These are phyloP conservation scores for Colletotrichum tanaceti DNA, from an alignment of 2,329 filamentous ascomycete species.

Conservation along the genomic window DNA sequence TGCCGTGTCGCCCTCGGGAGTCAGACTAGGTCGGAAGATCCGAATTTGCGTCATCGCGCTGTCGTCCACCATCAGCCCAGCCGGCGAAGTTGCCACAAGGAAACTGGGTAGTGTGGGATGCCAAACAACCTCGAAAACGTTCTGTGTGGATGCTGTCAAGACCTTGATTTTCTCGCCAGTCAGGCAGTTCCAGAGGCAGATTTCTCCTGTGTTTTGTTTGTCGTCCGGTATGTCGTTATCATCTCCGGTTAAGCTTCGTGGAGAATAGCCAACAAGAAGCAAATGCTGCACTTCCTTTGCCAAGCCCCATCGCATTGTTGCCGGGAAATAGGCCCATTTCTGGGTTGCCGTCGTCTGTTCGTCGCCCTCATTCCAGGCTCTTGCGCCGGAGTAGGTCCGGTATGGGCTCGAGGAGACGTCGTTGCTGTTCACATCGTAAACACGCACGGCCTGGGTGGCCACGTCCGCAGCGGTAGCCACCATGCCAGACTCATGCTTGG, in stretches of 20 bases:
- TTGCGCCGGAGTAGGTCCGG: slow-evolving; percentile 55
- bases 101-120: slow-evolving; percentile 67
- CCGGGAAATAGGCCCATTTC: slow-evolving; percentile 72
- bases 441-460: slow-evolving; percentile 63
- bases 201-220: slow-evolving; percentile 67
- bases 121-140: slow-evolving; percentile 74
- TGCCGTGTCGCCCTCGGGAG: slow-evolving; percentile 47
- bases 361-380: slow-evolving; percentile 44
- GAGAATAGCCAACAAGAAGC: slow-evolving; percentile 72
- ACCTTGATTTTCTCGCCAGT: slow-evolving; percentile 59
- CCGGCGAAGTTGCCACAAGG: slow-evolving; percentile 67
- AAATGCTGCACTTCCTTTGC: slow-evolving; percentile 59
- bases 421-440: slow-evolving; percentile 61
- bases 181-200: slow-evolving; percentile 68
- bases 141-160: slow-evolving; percentile 63
- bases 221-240: slow-evolving; percentile 70
- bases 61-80: slow-evolving; percentile 57
- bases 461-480: slow-evolving; percentile 72
- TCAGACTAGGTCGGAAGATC: slow-evolving; percentile 57
- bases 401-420: slow-evolving; percentile 54
- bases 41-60: slow-evolving; percentile 67
- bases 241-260: slow-evolving; percentile 63
- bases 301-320: slow-evolving; percentile 72
- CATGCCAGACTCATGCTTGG: slow-evolving; percentile 58
- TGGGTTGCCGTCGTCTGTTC: slow-evolving; percentile 48